These are phyloP conservation scores for Suillus subalutaceus DNA, from an alignment of 768 basidiomycete species.

Conservation along the genomic window DNA sequence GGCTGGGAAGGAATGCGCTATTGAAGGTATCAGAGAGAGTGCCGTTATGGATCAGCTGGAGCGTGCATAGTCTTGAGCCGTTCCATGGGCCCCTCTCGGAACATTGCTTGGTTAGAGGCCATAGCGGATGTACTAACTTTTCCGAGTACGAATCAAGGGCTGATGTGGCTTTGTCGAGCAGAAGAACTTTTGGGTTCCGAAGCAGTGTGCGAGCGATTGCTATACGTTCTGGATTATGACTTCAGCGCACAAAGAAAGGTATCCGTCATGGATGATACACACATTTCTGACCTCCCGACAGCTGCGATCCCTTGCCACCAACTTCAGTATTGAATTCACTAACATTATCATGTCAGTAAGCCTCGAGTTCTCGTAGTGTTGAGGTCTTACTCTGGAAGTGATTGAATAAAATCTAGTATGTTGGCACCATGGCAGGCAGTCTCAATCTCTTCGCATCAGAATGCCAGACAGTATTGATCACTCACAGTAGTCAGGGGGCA, in stretches of 20 bases:
- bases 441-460: constrained; percentile 88
- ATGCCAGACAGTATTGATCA: no score
- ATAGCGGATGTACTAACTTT: constrained; percentile 96
- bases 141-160: constrained; percentile 91
- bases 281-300: constrained; percentile 90
- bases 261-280: constrained; percentile 24
- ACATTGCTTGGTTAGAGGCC: no score
- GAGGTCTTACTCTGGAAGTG: constrained; percentile 70
- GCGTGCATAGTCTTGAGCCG: constrained; percentile 49
- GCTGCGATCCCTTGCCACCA: constrained; percentile 86
- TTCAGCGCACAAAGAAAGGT: constrained; percentile 7
- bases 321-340: constrained; percentile 92
- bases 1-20: constrained; percentile 48
- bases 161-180: constrained; percentile 89
- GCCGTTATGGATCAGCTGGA: constrained; percentile 55
- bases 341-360: constrained; percentile 15
- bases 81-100: no score
- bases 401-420: constrained; percentile 86
- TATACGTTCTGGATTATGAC: constrained; percentile 48
- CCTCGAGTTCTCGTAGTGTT: not conserved
- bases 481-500: no score
- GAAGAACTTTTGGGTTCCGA: constrained; percentile 85
- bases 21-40: constrained; percentile 54
- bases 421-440: constrained; percentile 86
- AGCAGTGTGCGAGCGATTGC: constrained; percentile 91